A percentile compares a stretch with the other conserved stretches of the same genome.
Evolutionary conservation across 2,329 filamentous ascomycete genomes (phyloP).

Genomic region (Aspergillus ibericus): DNA sequence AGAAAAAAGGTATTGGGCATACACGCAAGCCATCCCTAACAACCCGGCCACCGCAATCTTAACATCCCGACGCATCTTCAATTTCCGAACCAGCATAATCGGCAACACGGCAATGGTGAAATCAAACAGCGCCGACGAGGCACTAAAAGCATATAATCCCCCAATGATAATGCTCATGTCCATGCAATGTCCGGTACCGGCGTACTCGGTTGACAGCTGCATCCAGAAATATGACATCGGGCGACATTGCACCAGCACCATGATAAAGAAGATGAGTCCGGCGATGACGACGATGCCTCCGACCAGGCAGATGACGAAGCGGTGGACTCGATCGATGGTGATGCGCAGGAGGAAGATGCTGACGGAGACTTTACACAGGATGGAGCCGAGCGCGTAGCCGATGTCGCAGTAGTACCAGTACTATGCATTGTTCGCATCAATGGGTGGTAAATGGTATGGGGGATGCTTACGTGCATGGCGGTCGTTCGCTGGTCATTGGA

Average conservation of each 20-base stretch:
- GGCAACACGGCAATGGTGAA: constrained; percentile 21
- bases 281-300: constrained; percentile 43
- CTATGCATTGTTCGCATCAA: too few relatives aligned
- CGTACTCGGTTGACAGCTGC: constrained; percentile 2
- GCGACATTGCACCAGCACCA: constrained; percentile 51
- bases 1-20: background rate
- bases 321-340: constrained; percentile 43
- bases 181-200: constrained; percentile 10
- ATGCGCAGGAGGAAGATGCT: constrained; percentile 52
- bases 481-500: constrained; percentile 9
- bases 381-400: constrained; percentile 48
- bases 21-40: constrained; percentile 25
- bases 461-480: constrained; percentile 19
- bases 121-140: constrained; percentile 16
- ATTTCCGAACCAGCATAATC: constrained; percentile 20
- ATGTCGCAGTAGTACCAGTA: constrained; percentile 53
- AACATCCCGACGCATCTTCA: constrained; percentile 21
- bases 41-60: constrained; percentile 20
- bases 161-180: constrained; percentile 12
- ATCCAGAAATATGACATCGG: constrained; percentile 52
- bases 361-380: constrained; percentile 50
- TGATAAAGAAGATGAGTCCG: constrained; percentile 47
- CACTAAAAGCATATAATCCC: constrained; percentile 24
- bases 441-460: too few relatives aligned
- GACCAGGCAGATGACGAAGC: constrained; percentile 45